Conservation (phyloP, 208 protist genomes). For the Leishmania turanica region DNA sequence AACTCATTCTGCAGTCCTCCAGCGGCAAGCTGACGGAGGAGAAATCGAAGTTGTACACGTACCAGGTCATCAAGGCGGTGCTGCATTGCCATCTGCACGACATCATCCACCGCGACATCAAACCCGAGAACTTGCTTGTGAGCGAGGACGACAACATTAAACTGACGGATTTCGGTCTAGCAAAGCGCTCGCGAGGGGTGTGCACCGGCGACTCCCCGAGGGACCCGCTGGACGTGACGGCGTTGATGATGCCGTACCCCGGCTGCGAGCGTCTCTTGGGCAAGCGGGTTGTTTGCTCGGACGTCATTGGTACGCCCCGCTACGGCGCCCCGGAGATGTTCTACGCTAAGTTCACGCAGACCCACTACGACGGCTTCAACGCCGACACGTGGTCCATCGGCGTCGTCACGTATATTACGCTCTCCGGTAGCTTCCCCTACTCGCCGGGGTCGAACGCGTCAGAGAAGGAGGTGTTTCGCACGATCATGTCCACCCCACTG, state of each 20-base stretch:
- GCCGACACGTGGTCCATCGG: slow-evolving; percentile 97
- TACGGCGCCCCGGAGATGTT: slow-evolving; percentile 93
- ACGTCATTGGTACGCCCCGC: slow-evolving; percentile 90
- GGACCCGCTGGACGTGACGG: slow-evolving; percentile 69
- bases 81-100: slow-evolving; percentile 92
- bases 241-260: slow-evolving; percentile 78
- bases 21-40: slow-evolving; percentile 84
- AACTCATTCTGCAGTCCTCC: slow-evolving; percentile 83
- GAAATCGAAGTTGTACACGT: slow-evolving; percentile 85
- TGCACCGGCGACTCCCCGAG: slow-evolving; percentile 60
- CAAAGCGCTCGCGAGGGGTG: slow-evolving; percentile 78
- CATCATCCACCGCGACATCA: slow-evolving; percentile 93
- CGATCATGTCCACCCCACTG: slow-evolving; percentile 88
- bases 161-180: slow-evolving; percentile 92
- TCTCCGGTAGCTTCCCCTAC: slow-evolving; percentile 97
- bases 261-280: slow-evolving; percentile 83
- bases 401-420: slow-evolving; percentile 97
- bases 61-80: slow-evolving; percentile 91
- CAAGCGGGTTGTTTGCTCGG: slow-evolving; percentile 85
- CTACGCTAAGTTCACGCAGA: slow-evolving; percentile 92
- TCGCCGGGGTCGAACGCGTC: slow-evolving; percentile 82
- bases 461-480: slow-evolving; percentile 92
- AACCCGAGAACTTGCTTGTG: slow-evolving; percentile 92
- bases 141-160: slow-evolving; percentile 89
- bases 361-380: slow-evolving; percentile 93